Evolutionary conservation across 2,329 filamentous ascomycete genomes (phyloP), one percentile per base, ranked within the genome.

Genomic region (Penicillium expansum): DNA sequence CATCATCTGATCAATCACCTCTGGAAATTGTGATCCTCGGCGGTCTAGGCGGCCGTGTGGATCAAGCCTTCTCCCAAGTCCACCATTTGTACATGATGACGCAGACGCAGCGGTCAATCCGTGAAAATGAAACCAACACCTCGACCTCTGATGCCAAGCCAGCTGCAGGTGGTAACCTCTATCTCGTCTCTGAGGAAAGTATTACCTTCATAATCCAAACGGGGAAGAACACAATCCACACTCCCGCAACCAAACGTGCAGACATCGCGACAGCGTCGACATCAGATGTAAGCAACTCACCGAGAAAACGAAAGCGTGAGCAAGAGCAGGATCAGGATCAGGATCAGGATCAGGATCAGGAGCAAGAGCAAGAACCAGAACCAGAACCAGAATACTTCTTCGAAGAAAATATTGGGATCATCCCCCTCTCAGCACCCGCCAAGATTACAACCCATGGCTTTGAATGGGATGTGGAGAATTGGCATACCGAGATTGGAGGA

Each of bases 41-140:
- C 39, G 91, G 92, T 2, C 82, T 97, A 0, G 91, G 91, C 42
- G 94, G 94, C 7, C 86, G 94, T 30, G 89, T 97, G 16, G 94
- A 99, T 74, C 94, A 99, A 72, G 93, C 89, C 1, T 82, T 99
- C 47, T 92, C 91, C 56, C 87, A 96, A 67, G 82, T 99, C 51
- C 91, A 96, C 71, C 90, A 97, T 70, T 81, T 97, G 44, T 92
- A 82, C 56, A 75, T 79, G 57, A 82, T 73, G 63, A 70, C 63
- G 5, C 57, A 81, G 64, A 75, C 80, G 10, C 67, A 59, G 30
- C 52, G 61, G 22, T 48, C 62, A 58, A 27, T 60, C 48, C 58
- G 49, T 32, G 42, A 58, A 35, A 49, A 53, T 0, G 27, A 54
- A 41, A 16, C 22, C 14, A 39, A 53, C 22, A 33, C 52, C 16